Base-by-base conservation (phyloP, 768 basidiomycete species). In the Boletus rubropictus region DNA sequence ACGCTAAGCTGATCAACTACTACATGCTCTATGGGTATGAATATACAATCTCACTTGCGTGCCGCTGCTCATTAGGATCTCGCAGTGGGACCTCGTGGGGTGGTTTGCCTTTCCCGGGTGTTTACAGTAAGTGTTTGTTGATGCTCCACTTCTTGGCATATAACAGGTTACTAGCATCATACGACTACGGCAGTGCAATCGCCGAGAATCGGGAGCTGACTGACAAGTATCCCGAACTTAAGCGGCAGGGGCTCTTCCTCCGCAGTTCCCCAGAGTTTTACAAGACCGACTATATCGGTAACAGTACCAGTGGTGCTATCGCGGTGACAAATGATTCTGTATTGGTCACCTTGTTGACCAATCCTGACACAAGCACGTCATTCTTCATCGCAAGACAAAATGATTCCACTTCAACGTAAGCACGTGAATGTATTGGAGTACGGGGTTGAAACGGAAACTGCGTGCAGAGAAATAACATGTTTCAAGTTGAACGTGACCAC, bases 61-160 rank as follows among this genome's bases (percentile, higher is more conserved):
- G 0, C 21, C 9, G 18, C 51, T 56, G 18, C 51, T 56, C 20
- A 58, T 8, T 12, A 20, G 17, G 17, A 32, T 18, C 20, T 54
- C 40, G 41, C 48, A 89, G 89, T 7, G 89, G 89, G 20, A 91
- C 89, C 1, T 89, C 84, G 11, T 92, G 88, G 87, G 89, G 86
- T 33, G 84, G 75, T 9, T 70, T 91, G 35, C 84, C 89, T 1
- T 86, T 81, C 69, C 88, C 79, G 12, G 85, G 82, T 8, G 89
- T 86, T 14, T 81, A 83, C 59, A 81, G 73, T 61, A 58, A 63
- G 66, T 59, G 39, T 43, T 21, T 35, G 17, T n/a, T 20, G 31
- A 11, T 40, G 6, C 10, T 40, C 12, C 18, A 21, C 6, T 46
- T 42, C 20, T 29, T 9, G 14, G 42, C 7, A 17, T 15, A 38